Percentiles rank a stretch among this genome's conserved stretches.
Evolutionary conservation across 2,329 filamentous ascomycete species (phyloP).

Genomic region (Colletotrichum orbiculare): DNA sequence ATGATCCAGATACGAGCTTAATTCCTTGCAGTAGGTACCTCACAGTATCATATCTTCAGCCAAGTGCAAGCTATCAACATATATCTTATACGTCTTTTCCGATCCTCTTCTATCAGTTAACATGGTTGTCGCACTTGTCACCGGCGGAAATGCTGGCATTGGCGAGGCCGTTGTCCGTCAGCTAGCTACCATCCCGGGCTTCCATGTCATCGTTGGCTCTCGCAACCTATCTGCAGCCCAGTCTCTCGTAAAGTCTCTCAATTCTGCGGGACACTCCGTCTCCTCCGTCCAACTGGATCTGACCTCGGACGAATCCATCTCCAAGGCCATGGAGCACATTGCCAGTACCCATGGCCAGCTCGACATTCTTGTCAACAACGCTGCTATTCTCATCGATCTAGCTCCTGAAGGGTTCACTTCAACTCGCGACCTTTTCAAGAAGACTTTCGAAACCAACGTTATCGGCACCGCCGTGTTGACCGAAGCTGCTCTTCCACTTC

Average conservation of each 20-base stretch:
- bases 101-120: background rate
- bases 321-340: slow-evolving; percentile 40
- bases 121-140: slow-evolving; percentile 29
- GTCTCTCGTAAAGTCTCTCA: slow-evolving; percentile 40
- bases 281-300: slow-evolving; percentile 43
- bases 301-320: slow-evolving; percentile 43
- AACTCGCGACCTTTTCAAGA: slow-evolving; percentile 48
- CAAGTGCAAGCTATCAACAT: background rate
- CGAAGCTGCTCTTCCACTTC: slow-evolving; percentile 43
- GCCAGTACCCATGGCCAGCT: slow-evolving; percentile 41
- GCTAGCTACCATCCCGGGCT: slow-evolving; percentile 42
- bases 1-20: too few species aligned
- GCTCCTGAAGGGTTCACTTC: slow-evolving; percentile 26
- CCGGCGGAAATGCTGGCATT: slow-evolving; percentile 32
- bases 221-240: slow-evolving; percentile 43
- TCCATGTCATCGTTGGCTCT: slow-evolving; percentile 48
- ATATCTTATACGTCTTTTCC: background rate
- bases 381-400: slow-evolving; percentile 44
- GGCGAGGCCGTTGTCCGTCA: slow-evolving; percentile 25
- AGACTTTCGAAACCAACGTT: slow-evolving; percentile 53
- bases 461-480: slow-evolving; percentile 45
- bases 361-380: slow-evolving; percentile 51
- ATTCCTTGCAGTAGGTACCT: too few species aligned
- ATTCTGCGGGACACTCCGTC: slow-evolving; percentile 39
- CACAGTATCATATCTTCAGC: background rate